phyloP scores from a whole-genome alignment of 208 protist species.

The Acanthamoeba divionensis region DNA sequence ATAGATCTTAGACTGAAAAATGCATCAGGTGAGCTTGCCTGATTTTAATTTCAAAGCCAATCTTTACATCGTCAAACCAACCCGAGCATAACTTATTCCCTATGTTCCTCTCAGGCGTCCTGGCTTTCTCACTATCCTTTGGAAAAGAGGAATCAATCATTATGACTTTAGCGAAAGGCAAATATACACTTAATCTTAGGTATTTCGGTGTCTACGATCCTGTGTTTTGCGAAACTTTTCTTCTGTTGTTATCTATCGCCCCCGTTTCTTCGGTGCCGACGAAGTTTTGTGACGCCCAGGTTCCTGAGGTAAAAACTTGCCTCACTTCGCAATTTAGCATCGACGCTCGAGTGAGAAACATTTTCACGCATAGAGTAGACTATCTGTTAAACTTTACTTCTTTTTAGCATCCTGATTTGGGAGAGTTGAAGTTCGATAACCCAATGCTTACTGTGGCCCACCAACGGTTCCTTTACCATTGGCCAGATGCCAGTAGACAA shows the following conservation, averaged over 20 bases:
- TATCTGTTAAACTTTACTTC: no score
- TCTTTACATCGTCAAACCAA: neutral
- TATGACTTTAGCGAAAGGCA: neutral
- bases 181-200: slow-evolving; percentile 4
- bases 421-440: no score
- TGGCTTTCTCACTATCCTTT: slow-evolving; percentile 3
- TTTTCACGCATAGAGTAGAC: no score
- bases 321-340: no score
- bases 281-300: no score
- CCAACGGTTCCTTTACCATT: no score
- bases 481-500: no score
- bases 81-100: neutral
- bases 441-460: no score
- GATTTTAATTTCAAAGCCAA: neutral
- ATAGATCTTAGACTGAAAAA: slow-evolving; percentile 21
- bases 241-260: neutral
- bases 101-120: neutral
- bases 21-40: neutral
- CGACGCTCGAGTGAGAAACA: no score
- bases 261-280: neutral
- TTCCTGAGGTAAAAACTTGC: no score
- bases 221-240: slow-evolving; percentile 28
- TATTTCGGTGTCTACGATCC: neutral
- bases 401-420: no score
- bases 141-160: slow-evolving; percentile 21